phyloP scores from a whole-genome alignment of 345 rosid species.

The Erodium maritimum region DNA sequence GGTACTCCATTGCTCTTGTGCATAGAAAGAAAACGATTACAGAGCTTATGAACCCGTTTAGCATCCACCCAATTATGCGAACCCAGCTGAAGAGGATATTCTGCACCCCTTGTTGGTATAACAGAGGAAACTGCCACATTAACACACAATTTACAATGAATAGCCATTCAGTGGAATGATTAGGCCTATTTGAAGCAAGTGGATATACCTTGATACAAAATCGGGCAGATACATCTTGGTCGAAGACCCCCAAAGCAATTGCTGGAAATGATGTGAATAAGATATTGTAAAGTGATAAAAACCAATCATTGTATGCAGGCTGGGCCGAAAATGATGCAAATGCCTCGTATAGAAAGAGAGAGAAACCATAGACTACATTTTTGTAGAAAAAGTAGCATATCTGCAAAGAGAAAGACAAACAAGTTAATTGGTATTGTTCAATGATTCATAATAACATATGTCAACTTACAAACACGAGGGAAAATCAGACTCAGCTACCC shows the following conservation, averaged over 20 bases:
- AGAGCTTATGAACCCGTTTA: slow-evolving; percentile 55
- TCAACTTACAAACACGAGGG: too few species aligned
- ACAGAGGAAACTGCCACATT: slow-evolving; percentile 50
- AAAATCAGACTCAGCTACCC: too few species aligned
- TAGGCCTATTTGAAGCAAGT: neutral
- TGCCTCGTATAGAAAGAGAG: slow-evolving; percentile 65
- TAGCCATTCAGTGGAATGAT: neutral
- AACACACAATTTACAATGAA: neutral
- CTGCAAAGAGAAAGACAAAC: slow-evolving; percentile 29
- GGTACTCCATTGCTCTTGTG: slow-evolving; percentile 43
- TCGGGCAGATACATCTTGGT: slow-evolving; percentile 80
- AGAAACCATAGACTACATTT: slow-evolving; percentile 70
- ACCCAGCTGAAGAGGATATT: slow-evolving; percentile 78
- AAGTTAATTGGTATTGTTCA: neutral
- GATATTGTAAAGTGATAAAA: slow-evolving; percentile 56
- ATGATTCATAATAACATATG: neutral
- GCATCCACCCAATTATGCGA: slow-evolving; percentile 63
- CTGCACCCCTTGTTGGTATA: slow-evolving; percentile 87
- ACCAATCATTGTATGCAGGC: slow-evolving; percentile 74
- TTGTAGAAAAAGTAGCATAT: slow-evolving; percentile 97
- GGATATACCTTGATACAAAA: slow-evolving; percentile 53
- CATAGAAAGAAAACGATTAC: slow-evolving; percentile 56
- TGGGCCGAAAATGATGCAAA: slow-evolving; percentile 65
- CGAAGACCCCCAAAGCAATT: slow-evolving; percentile 67
- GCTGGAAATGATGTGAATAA: slow-evolving; percentile 76